A percentile compares a stretch with the other conserved stretches of the same genome.
Conservation (phyloP, 2,329 filamentous ascomycete species). For the Chrysosporium queenslandicum region DNA sequence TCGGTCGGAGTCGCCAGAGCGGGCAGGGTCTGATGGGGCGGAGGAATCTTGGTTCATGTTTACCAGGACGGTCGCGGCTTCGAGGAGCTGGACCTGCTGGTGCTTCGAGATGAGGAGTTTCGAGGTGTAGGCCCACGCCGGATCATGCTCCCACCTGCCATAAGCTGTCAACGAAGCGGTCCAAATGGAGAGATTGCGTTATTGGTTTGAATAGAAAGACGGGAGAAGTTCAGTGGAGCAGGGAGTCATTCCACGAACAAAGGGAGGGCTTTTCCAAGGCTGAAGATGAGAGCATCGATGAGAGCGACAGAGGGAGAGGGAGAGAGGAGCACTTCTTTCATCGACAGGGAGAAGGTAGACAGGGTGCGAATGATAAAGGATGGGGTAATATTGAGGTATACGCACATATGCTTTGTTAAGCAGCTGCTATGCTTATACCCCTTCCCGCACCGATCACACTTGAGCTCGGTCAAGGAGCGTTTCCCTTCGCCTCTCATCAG, state of each 20-base stretch:
- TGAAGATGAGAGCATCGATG: too few relatives aligned
- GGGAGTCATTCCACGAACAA: too few relatives aligned
- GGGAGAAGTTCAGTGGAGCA: too few relatives aligned
- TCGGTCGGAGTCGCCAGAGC: constrained; percentile 63
- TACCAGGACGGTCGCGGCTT: constrained; percentile 91
- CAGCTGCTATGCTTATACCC: constrained; percentile 99
- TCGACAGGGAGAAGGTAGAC: neutral
- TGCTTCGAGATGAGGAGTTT: constrained; percentile 98
- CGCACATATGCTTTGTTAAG: constrained; percentile 99
- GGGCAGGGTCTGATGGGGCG: constrained; percentile 54
- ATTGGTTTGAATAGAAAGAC: too few relatives aligned
- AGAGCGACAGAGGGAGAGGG: too few relatives aligned
- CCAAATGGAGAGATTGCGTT: neutral
- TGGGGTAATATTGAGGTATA: constrained; percentile 40
- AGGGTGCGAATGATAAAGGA: neutral
- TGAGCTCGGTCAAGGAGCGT: constrained; percentile 75
- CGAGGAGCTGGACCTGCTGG: constrained; percentile 93
- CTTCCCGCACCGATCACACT: constrained; percentile 97
- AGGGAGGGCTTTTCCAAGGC: too few relatives aligned
- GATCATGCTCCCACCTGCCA: constrained; percentile 95
- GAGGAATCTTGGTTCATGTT: constrained; percentile 64
- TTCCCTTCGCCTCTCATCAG: constrained; percentile 66
- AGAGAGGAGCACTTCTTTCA: neutral
- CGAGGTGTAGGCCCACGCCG: constrained; percentile 93
- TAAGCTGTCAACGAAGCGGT: constrained; percentile 23